Conservation (phyloP, 768 basidiomycete genomes). For the Podaxis pistillaris region DNA sequence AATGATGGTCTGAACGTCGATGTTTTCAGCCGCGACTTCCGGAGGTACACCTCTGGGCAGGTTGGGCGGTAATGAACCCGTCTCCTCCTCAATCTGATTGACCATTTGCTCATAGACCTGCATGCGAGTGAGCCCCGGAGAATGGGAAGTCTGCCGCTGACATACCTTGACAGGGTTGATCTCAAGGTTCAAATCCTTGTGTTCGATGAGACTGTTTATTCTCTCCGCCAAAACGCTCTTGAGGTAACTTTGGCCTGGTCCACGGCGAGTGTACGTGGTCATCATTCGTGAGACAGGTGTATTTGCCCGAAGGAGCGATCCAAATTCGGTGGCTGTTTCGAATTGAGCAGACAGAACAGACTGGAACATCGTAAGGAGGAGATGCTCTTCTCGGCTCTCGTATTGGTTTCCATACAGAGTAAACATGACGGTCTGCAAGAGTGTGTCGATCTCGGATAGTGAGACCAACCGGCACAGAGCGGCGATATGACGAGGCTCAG, state of each 20-base stretch:
- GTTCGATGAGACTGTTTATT: constrained; percentile 98
- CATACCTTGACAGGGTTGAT: constrained; percentile 96
- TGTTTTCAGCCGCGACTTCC: constrained; percentile 90
- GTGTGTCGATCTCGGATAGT: constrained; percentile 95
- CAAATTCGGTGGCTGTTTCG: constrained; percentile 98
- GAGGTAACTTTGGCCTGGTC: constrained; percentile 97
- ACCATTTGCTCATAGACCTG: constrained; percentile 99
- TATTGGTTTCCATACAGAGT: constrained; percentile 99
- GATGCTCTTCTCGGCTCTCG: constrained; percentile 96
- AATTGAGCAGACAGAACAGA: constrained; percentile 98
- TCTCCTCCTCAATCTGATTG: constrained; percentile 97
- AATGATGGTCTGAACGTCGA: constrained; percentile 97
- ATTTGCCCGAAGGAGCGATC: constrained; percentile 97
- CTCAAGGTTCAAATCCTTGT: constrained; percentile 98
- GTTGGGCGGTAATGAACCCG: constrained; percentile 86
- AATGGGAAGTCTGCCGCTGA: background rate
- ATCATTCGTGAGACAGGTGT: constrained; percentile 99
- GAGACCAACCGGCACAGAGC: constrained; percentile 95
- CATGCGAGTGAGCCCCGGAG: constrained; percentile 5
- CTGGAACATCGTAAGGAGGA: constrained; percentile 99
- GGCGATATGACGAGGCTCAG: constrained; percentile 96
- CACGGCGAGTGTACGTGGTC: constrained; percentile 99
- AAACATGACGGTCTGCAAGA: constrained; percentile 99
- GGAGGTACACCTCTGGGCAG: constrained; percentile 92
- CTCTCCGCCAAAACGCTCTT: constrained; percentile 97